Conservation (phyloP, 495 filamentous ascomycete genomes). For the Hyaloscypha variabilis region DNA sequence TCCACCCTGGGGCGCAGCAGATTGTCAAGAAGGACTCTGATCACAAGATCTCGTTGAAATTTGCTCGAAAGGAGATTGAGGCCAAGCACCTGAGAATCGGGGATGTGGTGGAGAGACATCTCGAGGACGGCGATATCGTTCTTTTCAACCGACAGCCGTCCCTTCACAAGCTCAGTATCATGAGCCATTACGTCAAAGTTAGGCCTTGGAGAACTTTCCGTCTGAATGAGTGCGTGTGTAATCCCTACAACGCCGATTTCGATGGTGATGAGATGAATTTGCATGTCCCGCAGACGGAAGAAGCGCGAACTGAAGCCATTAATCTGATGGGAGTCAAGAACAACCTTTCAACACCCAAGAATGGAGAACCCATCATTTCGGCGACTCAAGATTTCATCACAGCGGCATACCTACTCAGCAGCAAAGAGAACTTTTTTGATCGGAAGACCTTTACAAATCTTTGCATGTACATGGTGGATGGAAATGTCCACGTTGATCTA, state of each 20-base stretch:
- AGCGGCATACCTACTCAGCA: constrained; percentile 86
- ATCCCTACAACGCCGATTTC: constrained; percentile 98
- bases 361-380: constrained; percentile 97
- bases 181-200: constrained; percentile 89
- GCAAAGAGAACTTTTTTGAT: constrained; percentile 92
- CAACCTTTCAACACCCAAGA: constrained; percentile 93
- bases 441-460: constrained; percentile 84
- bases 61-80: constrained; percentile 64
- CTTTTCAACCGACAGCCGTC: constrained; percentile 98
- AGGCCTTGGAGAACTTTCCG: constrained; percentile 96
- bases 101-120: constrained; percentile 90
- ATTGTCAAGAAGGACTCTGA: constrained; percentile 72
- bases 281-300: constrained; percentile 97
- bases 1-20: constrained; percentile 86
- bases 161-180: constrained; percentile 96
- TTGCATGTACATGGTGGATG: constrained; percentile 92
- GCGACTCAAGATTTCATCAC: constrained; percentile 99
- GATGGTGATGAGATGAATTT: constrained; percentile 99
- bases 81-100: constrained; percentile 76
- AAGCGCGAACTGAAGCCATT: constrained; percentile 92
- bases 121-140: constrained; percentile 95
- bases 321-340: constrained; percentile 98
- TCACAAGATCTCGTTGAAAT: constrained; percentile 74
- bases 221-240: constrained; percentile 97
- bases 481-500: constrained; percentile 76